These are phyloP conservation scores for Fragilaria crotonensis DNA, from an alignment of 108 stramenopile genomes.

Conservation along the genomic window DNA sequence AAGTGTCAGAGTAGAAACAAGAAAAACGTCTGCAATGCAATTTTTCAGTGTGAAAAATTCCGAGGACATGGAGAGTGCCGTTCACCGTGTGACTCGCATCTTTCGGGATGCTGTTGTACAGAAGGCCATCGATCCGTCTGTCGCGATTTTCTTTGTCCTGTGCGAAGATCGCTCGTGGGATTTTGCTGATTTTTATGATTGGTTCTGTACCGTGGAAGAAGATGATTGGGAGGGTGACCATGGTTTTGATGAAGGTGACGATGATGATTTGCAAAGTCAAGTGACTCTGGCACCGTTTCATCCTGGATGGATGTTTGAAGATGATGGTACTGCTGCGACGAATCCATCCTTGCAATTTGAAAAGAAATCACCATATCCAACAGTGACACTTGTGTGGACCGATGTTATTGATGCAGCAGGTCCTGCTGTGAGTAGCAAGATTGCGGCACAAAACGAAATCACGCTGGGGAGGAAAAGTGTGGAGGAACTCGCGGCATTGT, in stretches of 20 bases:
- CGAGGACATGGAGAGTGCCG: slow-evolving; percentile 4
- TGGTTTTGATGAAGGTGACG: slow-evolving; percentile 37
- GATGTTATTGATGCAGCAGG: slow-evolving; percentile 49
- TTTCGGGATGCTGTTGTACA: not conserved
- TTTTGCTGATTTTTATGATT: slow-evolving; percentile 54
- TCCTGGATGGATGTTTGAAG: slow-evolving; percentile 55
- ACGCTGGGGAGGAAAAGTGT: slow-evolving; percentile 27
- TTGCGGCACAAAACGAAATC: slow-evolving; percentile 48
- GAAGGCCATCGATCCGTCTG: slow-evolving; percentile 32
- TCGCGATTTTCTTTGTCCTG: slow-evolving; percentile 59
- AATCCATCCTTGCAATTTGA: slow-evolving; percentile 41
- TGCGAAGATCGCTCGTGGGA: slow-evolving; percentile 4
- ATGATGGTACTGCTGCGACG: slow-evolving; percentile 3
- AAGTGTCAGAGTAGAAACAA: not conserved
- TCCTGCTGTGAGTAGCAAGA: slow-evolving; percentile 38
- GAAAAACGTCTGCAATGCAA: slow-evolving; percentile 8
- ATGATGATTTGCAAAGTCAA: slow-evolving; percentile 28
- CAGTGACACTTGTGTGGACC: slow-evolving; percentile 56
- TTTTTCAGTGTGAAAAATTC: slow-evolving; percentile 25
- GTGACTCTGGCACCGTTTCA: slow-evolving; percentile 74
- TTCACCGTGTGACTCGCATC: not conserved
- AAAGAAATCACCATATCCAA: slow-evolving; percentile 64
- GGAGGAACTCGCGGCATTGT: slow-evolving; percentile 25
- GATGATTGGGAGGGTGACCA: not conserved
- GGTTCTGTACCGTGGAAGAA: slow-evolving; percentile 61